Evolutionary conservation across 331 rosid genomes (phyloP), one percentile per base, ranked within the genome.

Genomic region (Erythrophleum ivorense): DNA sequence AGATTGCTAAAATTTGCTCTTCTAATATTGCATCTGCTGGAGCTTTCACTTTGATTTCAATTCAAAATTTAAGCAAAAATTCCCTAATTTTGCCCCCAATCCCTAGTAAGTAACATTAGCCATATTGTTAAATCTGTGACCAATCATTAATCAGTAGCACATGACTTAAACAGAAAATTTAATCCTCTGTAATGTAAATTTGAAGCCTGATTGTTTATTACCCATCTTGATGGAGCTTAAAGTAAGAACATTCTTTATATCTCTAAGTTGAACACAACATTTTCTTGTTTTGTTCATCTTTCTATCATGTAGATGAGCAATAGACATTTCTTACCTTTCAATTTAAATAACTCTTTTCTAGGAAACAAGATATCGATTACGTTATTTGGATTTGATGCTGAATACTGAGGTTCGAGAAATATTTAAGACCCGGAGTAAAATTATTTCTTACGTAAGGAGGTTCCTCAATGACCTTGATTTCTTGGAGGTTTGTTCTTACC

Each of bases 351-450:
- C 33, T 78, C 21, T 54, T 55, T 15, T 54, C 9, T 67, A 21
- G 59, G 99, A 96, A 92, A 96, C 99, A 76, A 92, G 99, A 71
- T 96, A 96, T 75, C 92, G 97, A 9, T 87, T 86, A 75, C 97
- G 98, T 21, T 91, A 96, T 87, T 84, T 96, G 85, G 99, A 96
- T 89, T 89, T 96, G 87, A 93, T 96, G 92, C 50, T 96, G 86
- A 87, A 92, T 77, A 74, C 81, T 0, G 99, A 93, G 89, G 97
- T 91, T 81, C 97, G 92, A 59, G 91, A 88, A 72, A 91, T 96
- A 82, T 96, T 96, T 82, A 96, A 82, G 92, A 93, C 97, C 70
- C 91, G 98, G 81, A 73, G 88, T 60, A 91, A 86, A 86, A 50
- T 96, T 54, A 85, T 96, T 76, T 70, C 86, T 63, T 93, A 91